Conservation (phyloP, 2,329 filamentous ascomycete species). For the Epichloe hybrida region DNA sequence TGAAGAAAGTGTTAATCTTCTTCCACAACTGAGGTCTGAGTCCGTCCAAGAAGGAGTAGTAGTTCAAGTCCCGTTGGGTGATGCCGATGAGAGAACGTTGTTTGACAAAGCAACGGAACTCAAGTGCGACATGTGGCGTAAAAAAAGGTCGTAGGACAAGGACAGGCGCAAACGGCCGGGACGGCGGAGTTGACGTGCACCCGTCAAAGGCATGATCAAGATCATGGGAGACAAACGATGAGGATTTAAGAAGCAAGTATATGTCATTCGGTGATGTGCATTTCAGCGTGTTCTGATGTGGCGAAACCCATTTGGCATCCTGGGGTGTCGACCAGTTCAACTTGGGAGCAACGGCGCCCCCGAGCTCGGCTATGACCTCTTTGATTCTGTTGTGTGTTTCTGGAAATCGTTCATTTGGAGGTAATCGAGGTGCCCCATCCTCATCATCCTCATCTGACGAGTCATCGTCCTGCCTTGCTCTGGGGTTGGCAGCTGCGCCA, state of each 20-base stretch:
- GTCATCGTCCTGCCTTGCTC: constrained; percentile 25
- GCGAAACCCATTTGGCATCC: constrained; percentile 86
- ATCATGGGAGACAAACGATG: constrained; percentile 88
- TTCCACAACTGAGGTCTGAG: constrained; percentile 52
- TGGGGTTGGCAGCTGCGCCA: constrained; percentile 11
- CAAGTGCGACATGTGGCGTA: constrained; percentile 81
- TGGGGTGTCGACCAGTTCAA: constrained; percentile 96
- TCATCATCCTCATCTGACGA: constrained; percentile 36
- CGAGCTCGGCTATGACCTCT: constrained; percentile 64
- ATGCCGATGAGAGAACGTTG: constrained; percentile 67
- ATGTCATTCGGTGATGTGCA: constrained; percentile 82
- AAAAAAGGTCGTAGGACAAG: constrained; percentile 77
- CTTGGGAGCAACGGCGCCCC: constrained; percentile 80
- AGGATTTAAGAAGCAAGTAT: constrained; percentile 87
- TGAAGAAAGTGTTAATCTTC: constrained; percentile 67
- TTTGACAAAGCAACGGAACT: constrained; percentile 93
- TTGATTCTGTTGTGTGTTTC: constrained; percentile 68
- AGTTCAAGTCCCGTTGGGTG: constrained; percentile 78
- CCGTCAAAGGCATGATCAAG: constrained; percentile 86
- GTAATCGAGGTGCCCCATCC: constrained; percentile 22
- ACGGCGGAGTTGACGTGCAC: constrained; percentile 26
- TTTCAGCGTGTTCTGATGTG: constrained; percentile 75
- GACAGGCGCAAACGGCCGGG: constrained; percentile 51
- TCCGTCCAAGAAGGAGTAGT: constrained; percentile 65
- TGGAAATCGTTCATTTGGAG: constrained; percentile 45